A percentile compares a stretch with the other conserved stretches of the same genome.
Evolutionary conservation across 2,329 filamentous ascomycete species (phyloP).

Genomic region (Diplodia mutila): DNA sequence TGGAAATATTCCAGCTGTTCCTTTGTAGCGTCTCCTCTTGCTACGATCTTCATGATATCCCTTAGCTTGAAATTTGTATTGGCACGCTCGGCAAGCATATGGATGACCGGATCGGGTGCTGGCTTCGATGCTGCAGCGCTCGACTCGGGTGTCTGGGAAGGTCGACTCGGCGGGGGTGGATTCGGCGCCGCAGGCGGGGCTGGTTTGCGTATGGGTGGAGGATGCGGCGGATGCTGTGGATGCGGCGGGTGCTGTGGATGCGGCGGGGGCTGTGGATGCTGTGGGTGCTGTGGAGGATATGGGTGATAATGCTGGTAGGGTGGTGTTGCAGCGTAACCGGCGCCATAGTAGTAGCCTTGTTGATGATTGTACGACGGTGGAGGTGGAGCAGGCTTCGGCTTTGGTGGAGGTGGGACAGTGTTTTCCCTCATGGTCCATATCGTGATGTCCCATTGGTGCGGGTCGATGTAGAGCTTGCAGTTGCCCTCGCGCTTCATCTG

Average conservation of each 20-base stretch:
- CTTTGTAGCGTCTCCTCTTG: slow-evolving; percentile 71
- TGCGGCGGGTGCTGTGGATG: slow-evolving; percentile 36
- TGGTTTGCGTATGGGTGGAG: slow-evolving; percentile 27
- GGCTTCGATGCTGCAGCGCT: slow-evolving; percentile 36
- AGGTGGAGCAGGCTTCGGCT: slow-evolving; percentile 30
- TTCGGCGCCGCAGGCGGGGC: slow-evolving; percentile 29
- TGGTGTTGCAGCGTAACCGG: slow-evolving; percentile 11
- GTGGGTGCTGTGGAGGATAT: slow-evolving; percentile 34
- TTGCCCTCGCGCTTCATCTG: slow-evolving; percentile 44
- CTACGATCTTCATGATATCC: slow-evolving; percentile 81
- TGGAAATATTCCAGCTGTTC: slow-evolving; percentile 77
- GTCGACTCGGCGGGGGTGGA: slow-evolving; percentile 17
- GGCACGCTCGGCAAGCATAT: slow-evolving; percentile 75
- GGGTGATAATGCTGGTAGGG: slow-evolving; percentile 29
- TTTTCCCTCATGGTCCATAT: slow-evolving; percentile 73
- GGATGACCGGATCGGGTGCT: slow-evolving; percentile 75
- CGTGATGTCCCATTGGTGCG: slow-evolving; percentile 76
- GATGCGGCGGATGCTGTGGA: slow-evolving; percentile 33
- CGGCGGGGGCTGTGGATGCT: slow-evolving; percentile 28
- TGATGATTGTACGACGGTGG: slow-evolving; percentile 33
- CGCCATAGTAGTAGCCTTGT: slow-evolving; percentile 15
- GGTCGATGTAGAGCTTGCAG: slow-evolving; percentile 76
- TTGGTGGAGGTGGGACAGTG: slow-evolving; percentile 50
- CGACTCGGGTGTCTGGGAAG: slow-evolving; percentile 2
- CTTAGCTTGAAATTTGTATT: slow-evolving; percentile 73